A percentile compares a stretch with the other conserved stretches of the same genome.
These are phyloP conservation scores for Xylaria sp. DNA, from an alignment of 2,329 filamentous ascomycete species.

Conservation along the genomic window DNA sequence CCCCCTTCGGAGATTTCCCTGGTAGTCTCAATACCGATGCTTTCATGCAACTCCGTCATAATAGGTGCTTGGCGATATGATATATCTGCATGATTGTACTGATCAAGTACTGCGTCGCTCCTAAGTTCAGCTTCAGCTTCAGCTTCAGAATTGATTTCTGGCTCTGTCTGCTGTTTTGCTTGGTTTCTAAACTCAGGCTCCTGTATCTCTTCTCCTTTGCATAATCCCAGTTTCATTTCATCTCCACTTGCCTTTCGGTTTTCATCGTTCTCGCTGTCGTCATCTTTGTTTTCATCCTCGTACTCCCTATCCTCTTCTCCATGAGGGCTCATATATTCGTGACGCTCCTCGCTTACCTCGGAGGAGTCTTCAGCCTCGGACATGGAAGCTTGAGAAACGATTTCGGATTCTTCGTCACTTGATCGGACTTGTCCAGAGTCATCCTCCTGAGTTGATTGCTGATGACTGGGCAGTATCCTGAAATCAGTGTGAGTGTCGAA, in stretches of 20 bases:
- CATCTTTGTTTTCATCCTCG: constrained; percentile 30
- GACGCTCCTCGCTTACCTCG: not conserved
- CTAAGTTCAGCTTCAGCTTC: not conserved
- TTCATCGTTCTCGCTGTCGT: constrained; percentile 29
- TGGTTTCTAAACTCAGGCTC: constrained; percentile 20
- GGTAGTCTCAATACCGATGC: not conserved
- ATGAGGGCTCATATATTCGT: not conserved
- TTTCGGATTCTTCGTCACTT: constrained; percentile 19
- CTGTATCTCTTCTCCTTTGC: constrained; percentile 16
- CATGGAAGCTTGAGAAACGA: constrained; percentile 21
- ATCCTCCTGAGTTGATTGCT: not conserved
- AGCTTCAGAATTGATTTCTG: constrained; percentile 3
- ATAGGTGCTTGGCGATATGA: constrained; percentile 1
- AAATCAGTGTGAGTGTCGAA: constrained; percentile 13
- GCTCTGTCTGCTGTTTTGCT: constrained; percentile 23
- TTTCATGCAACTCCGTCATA: not conserved
- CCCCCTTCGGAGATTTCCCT: not conserved
- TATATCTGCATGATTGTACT: not conserved
- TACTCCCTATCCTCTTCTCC: constrained; percentile 35
- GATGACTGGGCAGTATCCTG: constrained; percentile 11
- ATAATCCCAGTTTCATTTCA: constrained; percentile 35
- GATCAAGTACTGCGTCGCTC: not conserved
- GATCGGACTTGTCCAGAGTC: not conserved
- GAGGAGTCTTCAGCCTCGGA: constrained; percentile 18
- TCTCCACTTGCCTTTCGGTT: constrained; percentile 35